Evolutionary conservation across 1,139 yeast genomes (phyloP), one percentile per base, ranked within the genome.

Genomic region (Yamadazyma sp.): DNA sequence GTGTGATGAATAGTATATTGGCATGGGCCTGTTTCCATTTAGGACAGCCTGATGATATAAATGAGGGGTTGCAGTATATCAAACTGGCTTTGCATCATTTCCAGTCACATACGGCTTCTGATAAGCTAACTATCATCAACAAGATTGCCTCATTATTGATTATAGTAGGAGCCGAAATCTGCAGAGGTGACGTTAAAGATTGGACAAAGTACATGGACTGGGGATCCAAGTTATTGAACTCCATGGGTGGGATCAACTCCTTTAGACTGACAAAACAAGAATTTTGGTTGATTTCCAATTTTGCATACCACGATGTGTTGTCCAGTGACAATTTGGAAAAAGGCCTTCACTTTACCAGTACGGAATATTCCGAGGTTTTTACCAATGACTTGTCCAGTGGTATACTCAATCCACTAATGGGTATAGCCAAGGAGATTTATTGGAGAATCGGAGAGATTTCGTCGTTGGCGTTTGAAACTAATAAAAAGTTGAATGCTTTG

Each of bases 1-100:
- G 90, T 1, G 86, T 85, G 2, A 61, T 86, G 35, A 80, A 80
- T 55, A 80, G 85, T 2, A 69, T 86, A 6, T 61, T 86, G 35
- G 88, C 92, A 0, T 86, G 94, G 92, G 77, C 92, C 1, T 87
- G 87, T 0, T 78, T 79, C 55, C 82, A 80, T 54, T 56, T 76
- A 40, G 83, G 80, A 2, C 68, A 73, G 3, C 61, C 62, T 23
- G 36, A 40, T 1, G 67, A 75, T 65, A 53, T 56, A 13, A 58
- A 53, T 8, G 75, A 71, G 41, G 82, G 80, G 6, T 51, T 59
- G 3, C 67, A 63, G 41, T 78, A 72, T 51, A 67, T 75, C 36
- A 62, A 68, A 17, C 54, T 61, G 44, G 80, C 84, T 0, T 50
- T 78, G 14, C 61, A 64, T 22, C 74, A 71, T 46, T 59, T 78